Conservation (phyloP, 2,329 filamentous ascomycete species). For the Cadophora luteo-olivacea region DNA sequence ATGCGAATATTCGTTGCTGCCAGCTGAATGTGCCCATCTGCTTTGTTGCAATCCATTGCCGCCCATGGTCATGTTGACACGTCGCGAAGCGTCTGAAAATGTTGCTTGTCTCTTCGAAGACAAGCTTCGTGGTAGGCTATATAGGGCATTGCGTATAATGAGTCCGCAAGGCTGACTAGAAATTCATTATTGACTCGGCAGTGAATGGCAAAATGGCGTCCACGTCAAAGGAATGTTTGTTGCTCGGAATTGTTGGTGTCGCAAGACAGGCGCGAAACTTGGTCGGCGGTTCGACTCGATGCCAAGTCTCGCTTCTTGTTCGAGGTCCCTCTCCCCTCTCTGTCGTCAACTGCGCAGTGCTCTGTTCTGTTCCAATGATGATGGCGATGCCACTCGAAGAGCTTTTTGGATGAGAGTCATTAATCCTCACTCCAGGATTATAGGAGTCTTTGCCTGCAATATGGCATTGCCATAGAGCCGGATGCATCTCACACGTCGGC, state of each 20-base stretch:
- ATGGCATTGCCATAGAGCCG: neutral
- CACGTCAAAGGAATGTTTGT: conserved; percentile 4
- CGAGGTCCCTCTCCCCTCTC: neutral
- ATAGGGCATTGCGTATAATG: conserved; percentile 6
- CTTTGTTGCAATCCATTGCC: conserved; percentile 28
- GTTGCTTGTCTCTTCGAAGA: conserved; percentile 21
- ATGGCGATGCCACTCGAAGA: neutral
- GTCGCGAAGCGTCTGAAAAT: conserved; percentile 11
- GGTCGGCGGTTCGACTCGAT: neutral
- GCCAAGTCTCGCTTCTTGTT: conserved; percentile 6
- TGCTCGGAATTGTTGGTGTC: neutral
- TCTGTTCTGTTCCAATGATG: neutral
- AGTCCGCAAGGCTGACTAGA: neutral
- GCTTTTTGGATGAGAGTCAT: too few relatives aligned
- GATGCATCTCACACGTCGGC: conserved; percentile 5
- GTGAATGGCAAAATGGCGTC: neutral
- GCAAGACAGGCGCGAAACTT: neutral
- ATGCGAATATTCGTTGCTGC: conserved; percentile 4
- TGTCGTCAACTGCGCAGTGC: neutral
- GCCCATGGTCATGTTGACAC: conserved; percentile 19
- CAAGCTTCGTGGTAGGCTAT: conserved; percentile 1
- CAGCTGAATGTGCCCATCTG: conserved; percentile 27
- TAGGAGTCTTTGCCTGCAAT: neutral
- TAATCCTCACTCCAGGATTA: neutral
- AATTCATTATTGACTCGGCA: conserved; percentile 3